Base-by-base conservation (phyloP, 352 stramenopile genomes). In the Phytophthora lateralis region DNA sequence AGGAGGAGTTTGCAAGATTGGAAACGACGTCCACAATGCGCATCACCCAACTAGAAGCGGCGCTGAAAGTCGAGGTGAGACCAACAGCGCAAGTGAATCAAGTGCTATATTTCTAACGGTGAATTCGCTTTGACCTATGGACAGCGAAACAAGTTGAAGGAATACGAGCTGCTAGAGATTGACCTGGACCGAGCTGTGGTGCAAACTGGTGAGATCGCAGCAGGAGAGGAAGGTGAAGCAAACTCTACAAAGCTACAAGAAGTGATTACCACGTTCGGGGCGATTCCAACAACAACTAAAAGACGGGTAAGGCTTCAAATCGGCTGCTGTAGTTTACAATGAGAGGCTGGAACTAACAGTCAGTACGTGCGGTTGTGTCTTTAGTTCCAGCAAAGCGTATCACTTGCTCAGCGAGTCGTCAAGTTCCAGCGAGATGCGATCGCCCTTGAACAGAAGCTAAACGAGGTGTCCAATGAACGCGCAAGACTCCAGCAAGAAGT, bases 331-430 rank as follows among this genome's bases (percentile, higher is more conserved):
- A 32, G 17, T 2, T 27, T 32, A 2, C 0, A 32, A 32, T 17
- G 3, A n/a, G n/a, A n/a, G n/a, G n/a, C n/a, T 44, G 9, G 17
- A 32, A 24, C 46, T 58, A n/a, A 43, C 37, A 12, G 6, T 24
- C 20, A 9, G 18, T 10, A 20, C 15, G 6, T 54, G 2, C 5
- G 14, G 32, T 41, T 15, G 50, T 37, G 11, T 5, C 18, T 18
- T 57, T 55, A 93, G 84, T 93, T 93, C 56, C 76, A 91, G 27
- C 84, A 93, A 32, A 91, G 82, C 37, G 82, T 90, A 4, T 48
- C 76, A 38, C 71, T 93, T 0, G 84, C 80, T 0, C 84, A 91
- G 47, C 76, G 73, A n/a, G 72, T 91, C 1, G 84, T 93, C 7
- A 88, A 89, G 53, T 74, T 66, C 27, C 82, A 93, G 32, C 75